Percentiles rank a stretch among this genome's conserved stretches.
Conservation (phyloP, 139 green algal genomes). For the Coccomyxa sp. region DNA sequence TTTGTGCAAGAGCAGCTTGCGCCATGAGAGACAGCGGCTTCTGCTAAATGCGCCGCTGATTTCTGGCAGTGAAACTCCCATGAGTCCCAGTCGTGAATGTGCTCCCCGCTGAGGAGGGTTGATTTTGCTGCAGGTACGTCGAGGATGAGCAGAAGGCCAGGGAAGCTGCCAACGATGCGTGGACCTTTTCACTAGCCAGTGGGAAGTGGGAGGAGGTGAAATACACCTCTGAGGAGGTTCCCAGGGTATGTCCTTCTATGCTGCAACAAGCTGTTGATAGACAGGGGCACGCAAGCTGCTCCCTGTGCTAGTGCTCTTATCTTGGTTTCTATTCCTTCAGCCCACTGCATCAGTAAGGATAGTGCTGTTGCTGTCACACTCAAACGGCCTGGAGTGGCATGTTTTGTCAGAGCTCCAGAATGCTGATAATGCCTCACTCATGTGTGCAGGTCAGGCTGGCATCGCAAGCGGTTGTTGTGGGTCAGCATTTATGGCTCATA, state of each 20-base stretch:
- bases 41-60: background rate
- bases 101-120: too few species aligned
- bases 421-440: background rate
- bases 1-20: background rate
- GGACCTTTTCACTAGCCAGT: conserved; percentile 7
- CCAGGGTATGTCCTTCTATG: too few species aligned
- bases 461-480: conserved; percentile 16
- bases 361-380: too few species aligned
- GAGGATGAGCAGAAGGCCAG: conserved; percentile 27
- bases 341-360: background rate
- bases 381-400: too few species aligned
- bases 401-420: background rate
- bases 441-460: conserved; percentile 20
- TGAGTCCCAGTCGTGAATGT: too few species aligned
- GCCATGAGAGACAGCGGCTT: background rate
- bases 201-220: conserved; percentile 9
- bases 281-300: too few species aligned
- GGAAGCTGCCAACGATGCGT: conserved; percentile 21
- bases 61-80: background rate
- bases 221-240: conserved; percentile 3
- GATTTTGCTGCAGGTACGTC: conserved; percentile 26
- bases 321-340: too few species aligned
- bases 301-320: too few species aligned
- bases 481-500: conserved; percentile 31
- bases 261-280: too few species aligned